Conservation (phyloP, 352 stramenopile species). For the Phytophthora kernoviae region DNA sequence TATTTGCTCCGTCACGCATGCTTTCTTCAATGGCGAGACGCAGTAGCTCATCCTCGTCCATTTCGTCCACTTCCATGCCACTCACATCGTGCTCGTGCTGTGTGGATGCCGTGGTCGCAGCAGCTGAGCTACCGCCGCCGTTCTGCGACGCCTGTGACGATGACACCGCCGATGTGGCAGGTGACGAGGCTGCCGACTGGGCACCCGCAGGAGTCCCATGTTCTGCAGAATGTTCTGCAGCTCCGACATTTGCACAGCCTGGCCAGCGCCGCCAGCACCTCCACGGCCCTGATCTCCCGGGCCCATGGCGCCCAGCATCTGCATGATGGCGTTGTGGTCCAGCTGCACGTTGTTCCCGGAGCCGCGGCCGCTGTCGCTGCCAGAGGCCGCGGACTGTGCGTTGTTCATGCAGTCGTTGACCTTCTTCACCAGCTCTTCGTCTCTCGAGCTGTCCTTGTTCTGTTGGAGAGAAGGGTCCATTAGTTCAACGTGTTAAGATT, state of each 20-base stretch:
- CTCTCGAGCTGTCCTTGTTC: constrained; percentile 88
- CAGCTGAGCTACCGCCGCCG: constrained; percentile 66
- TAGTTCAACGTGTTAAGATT: too few species aligned
- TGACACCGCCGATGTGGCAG: constrained; percentile 73
- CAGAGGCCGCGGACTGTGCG: constrained; percentile 47
- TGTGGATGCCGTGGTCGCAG: constrained; percentile 72
- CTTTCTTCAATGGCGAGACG: constrained; percentile 87
- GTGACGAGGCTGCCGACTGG: constrained; percentile 73
- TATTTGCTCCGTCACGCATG: constrained; percentile 73
- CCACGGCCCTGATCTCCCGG: constrained; percentile 66
- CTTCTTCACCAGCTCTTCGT: constrained; percentile 88
- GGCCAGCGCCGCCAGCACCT: constrained; percentile 36
- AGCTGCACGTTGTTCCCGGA: constrained; percentile 72
- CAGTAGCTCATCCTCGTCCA: constrained; percentile 87
- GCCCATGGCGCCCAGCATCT: constrained; percentile 89
- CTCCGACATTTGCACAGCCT: constrained; percentile 84
- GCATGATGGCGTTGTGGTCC: constrained; percentile 92
- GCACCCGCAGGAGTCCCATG: constrained; percentile 79
- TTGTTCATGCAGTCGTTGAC: constrained; percentile 92
- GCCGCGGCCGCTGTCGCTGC: constrained; percentile 29
- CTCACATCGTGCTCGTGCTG: constrained; percentile 80
- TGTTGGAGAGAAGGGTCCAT: constrained; percentile 18
- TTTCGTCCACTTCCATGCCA: constrained; percentile 86
- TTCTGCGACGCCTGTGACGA: constrained; percentile 77
- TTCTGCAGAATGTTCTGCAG: constrained; percentile 89